A percentile compares a stretch with the other conserved stretches of the same genome.
phyloP scores from a whole-genome alignment of 768 basidiomycete genomes.

The Tephrocybe sp. region DNA sequence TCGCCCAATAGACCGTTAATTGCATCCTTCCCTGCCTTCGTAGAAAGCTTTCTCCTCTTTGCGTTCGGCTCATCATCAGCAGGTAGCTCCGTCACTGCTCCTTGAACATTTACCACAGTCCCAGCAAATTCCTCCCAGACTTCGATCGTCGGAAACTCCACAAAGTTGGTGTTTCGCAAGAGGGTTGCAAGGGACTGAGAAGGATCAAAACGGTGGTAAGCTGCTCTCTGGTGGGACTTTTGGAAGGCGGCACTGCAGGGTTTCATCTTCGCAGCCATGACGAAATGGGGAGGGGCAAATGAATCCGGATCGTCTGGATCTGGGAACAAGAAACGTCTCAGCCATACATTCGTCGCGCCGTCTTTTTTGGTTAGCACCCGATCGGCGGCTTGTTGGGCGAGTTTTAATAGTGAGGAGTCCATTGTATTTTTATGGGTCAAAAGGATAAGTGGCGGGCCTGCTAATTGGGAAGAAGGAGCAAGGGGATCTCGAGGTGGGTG shows the following conservation, averaged over 20 bases:
- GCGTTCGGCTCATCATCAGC: constrained; percentile 30
- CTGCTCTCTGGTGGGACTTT: constrained; percentile 24
- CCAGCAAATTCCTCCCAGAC: constrained; percentile 71
- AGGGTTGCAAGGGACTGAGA: constrained; percentile 40
- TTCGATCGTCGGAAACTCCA: constrained; percentile 84
- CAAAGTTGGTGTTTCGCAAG: constrained; percentile 62
- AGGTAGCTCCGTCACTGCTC: constrained; percentile 32
- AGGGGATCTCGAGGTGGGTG: constrained; percentile 49
- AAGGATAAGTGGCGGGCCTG: constrained; percentile 42
- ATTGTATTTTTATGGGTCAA: constrained; percentile 65
- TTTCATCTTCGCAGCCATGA: constrained; percentile 48
- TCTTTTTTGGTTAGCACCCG: constrained; percentile 30
- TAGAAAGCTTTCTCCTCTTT: constrained; percentile 59
- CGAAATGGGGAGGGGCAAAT: constrained; percentile 56
- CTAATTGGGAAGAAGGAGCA: constrained; percentile 32
- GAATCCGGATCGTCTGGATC: constrained; percentile 54
- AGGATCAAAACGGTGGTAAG: constrained; percentile 59
- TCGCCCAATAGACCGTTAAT: constrained; percentile 57
- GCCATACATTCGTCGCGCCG: constrained; percentile 49
- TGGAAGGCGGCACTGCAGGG: constrained; percentile 26
- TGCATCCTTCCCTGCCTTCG: constrained; percentile 47
- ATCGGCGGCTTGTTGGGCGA: constrained; percentile 34
- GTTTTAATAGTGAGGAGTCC: constrained; percentile 43
- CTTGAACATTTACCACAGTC: constrained; percentile 53
- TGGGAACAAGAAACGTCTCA: constrained; percentile 46